Percentiles rank a stretch among this genome's conserved stretches.
These are phyloP conservation scores for Chlamydomonas incerta DNA, from an alignment of 139 green algal genomes.

Conservation along the genomic window DNA sequence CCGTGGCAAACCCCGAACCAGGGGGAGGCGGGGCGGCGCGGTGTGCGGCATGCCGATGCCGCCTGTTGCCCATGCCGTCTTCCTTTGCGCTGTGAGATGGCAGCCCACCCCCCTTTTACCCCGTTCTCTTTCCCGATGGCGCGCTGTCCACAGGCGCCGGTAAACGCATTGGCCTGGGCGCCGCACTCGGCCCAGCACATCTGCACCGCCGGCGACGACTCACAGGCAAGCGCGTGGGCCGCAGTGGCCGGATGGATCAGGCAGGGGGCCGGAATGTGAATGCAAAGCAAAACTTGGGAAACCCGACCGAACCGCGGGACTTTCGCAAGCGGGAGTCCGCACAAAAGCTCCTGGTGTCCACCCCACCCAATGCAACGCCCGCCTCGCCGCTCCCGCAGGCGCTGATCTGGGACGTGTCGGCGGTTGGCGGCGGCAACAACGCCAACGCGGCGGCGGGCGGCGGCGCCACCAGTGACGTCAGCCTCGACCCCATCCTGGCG, in stretches of 20 bases:
- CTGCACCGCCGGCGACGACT: slow-evolving; percentile 83
- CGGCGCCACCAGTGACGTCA: slow-evolving; percentile 20
- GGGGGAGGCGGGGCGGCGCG: too few species aligned
- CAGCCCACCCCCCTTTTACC: background rate
- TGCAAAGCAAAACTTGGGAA: too few species aligned
- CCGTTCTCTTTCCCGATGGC: background rate
- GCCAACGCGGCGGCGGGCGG: slow-evolving; percentile 10
- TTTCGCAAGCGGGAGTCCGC: too few species aligned
- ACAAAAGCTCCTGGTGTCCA: too few species aligned
- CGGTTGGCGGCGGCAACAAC: slow-evolving; percentile 52
- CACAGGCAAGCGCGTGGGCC: slow-evolving; percentile 35
- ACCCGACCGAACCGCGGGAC: too few species aligned
- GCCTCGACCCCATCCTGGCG: slow-evolving; percentile 93
- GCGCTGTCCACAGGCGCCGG: slow-evolving; percentile 42
- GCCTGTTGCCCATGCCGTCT: too few species aligned
- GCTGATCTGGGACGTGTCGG: slow-evolving; percentile 95
- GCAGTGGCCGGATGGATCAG: background rate
- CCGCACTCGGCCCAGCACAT: slow-evolving; percentile 94
- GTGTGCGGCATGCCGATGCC: too few species aligned
- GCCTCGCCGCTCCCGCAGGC: slow-evolving; percentile 77
- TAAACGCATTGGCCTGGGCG: slow-evolving; percentile 95
- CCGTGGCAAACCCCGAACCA: too few species aligned
- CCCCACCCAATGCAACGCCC: too few species aligned
- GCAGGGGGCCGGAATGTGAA: too few species aligned
- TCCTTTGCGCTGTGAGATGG: too few species aligned